A percentile compares a stretch with the other conserved stretches of the same genome.
These are phyloP conservation scores for Ilyonectria sp. DNA, from an alignment of 2,329 filamentous ascomycete species.

Conservation along the genomic window DNA sequence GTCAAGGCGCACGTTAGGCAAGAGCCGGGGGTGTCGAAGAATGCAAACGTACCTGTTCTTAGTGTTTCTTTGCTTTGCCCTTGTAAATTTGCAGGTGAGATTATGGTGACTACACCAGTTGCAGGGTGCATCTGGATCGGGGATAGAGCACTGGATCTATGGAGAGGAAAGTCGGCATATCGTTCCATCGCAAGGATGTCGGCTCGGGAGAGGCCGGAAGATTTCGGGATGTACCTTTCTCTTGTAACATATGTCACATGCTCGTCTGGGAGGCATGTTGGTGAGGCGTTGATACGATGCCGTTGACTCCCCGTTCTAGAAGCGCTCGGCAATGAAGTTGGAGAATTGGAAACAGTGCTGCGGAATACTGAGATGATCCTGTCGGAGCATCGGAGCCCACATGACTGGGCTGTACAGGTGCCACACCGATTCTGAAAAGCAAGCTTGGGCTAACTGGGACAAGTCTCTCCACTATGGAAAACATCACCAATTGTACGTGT, in stretches of 20 bases:
- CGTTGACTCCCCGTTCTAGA: too few relatives aligned
- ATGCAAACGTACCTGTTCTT: not conserved
- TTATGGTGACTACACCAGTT: conserved; percentile 5
- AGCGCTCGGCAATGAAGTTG: not conserved
- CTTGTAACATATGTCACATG: conserved; percentile 28
- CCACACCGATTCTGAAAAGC: not conserved
- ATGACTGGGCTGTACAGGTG: not conserved
- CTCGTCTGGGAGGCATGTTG: conserved; percentile 15
- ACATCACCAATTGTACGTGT: not conserved
- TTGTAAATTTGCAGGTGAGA: not conserved
- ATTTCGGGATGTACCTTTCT: conserved; percentile 18
- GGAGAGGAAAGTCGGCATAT: not conserved
- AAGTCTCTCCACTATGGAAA: not conserved
- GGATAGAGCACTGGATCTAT: conserved; percentile 45
- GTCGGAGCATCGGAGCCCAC: not conserved
- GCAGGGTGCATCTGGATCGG: conserved; percentile 21
- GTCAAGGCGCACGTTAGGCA: not conserved
- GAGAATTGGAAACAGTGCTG: not conserved
- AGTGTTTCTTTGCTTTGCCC: not conserved
- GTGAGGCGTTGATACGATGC: not conserved
- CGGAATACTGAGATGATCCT: not conserved
- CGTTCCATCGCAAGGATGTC: not conserved
- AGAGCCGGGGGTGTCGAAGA: not conserved
- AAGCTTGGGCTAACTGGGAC: not conserved
- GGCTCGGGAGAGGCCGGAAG: not conserved